phyloP scores from a whole-genome alignment of 805 yeast species.

The Ascoidea asiatica region DNA sequence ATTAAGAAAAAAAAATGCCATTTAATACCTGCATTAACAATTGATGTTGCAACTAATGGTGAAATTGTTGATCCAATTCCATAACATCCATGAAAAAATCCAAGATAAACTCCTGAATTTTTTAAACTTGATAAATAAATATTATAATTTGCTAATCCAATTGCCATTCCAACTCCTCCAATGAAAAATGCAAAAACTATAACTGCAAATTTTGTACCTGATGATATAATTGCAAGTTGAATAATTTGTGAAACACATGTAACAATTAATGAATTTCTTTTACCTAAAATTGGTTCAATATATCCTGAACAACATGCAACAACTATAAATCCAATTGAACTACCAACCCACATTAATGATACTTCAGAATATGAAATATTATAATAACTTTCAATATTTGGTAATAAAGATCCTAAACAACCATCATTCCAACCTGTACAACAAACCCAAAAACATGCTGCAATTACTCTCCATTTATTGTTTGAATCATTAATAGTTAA shows the following conservation, averaged over 20 bases:
- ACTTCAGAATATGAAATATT: slow-evolving; percentile 36
- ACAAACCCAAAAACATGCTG: slow-evolving; percentile 27
- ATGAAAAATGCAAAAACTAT: slow-evolving; percentile 36
- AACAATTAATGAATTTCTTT: slow-evolving; percentile 22
- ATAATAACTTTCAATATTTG: slow-evolving; percentile 36
- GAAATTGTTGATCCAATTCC: slow-evolving; percentile 54
- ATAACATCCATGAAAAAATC: slow-evolving; percentile 45
- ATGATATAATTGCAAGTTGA: slow-evolving; percentile 31
- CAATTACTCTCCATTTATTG: slow-evolving; percentile 27
- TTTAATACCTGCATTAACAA: slow-evolving; percentile 31
- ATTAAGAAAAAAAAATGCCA: slow-evolving; percentile 48
- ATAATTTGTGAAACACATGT: slow-evolving; percentile 24
- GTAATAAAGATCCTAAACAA: slow-evolving; percentile 48
- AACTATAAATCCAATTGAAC: slow-evolving; percentile 39
- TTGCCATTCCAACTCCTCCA: slow-evolving; percentile 47
- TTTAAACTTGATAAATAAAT: slow-evolving; percentile 35
- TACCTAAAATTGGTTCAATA: slow-evolving; percentile 27
- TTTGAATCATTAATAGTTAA: slow-evolving; percentile 27
- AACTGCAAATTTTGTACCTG: slow-evolving; percentile 35
- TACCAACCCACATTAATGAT: slow-evolving; percentile 43
- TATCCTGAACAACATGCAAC: slow-evolving; percentile 36
- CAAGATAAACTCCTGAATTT: slow-evolving; percentile 33
- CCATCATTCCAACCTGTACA: slow-evolving; percentile 37
- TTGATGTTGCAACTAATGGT: slow-evolving; percentile 43
- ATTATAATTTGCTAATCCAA: slow-evolving; percentile 35